Evolutionary conservation across 139 green algal species (phyloP).

Genomic region (Desmodesmus armatus): DNA sequence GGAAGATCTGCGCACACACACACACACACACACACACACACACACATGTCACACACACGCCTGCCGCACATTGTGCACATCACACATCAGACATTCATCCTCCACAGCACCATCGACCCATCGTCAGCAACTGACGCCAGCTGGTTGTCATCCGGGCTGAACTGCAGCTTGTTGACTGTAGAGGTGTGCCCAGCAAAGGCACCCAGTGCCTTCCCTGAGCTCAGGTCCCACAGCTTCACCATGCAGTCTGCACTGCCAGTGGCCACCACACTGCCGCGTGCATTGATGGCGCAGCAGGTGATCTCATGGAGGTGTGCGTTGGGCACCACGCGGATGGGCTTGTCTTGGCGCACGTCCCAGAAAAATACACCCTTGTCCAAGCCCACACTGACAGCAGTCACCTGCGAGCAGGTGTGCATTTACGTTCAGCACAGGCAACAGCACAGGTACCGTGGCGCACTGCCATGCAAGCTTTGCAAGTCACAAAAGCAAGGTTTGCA

Average conservation of each 20-base stretch:
- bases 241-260: constrained; percentile 40
- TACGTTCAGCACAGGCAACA: background rate
- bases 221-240: constrained; percentile 42
- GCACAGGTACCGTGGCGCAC: background rate
- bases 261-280: constrained; percentile 18
- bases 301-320: constrained; percentile 33
- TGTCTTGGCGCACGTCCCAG: constrained; percentile 43
- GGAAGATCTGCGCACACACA: background rate
- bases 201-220: background rate
- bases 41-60: background rate
- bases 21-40: background rate
- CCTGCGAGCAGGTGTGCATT: constrained; percentile 16
- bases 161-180: constrained; percentile 29
- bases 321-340: background rate
- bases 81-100: background rate
- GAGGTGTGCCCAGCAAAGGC: constrained; percentile 33
- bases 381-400: constrained; percentile 41
- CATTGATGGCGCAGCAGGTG: constrained; percentile 39
- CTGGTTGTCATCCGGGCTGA: constrained; percentile 40
- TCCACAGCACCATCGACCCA: constrained; percentile 22
- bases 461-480: too few relatives aligned
- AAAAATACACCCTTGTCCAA: constrained; percentile 32
- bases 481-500: too few relatives aligned
- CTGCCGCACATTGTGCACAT: background rate
- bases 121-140: constrained; percentile 28